phyloP scores from a whole-genome alignment of 2,329 filamentous ascomycete species.

The Aspergillus brunneoviolaceus region DNA sequence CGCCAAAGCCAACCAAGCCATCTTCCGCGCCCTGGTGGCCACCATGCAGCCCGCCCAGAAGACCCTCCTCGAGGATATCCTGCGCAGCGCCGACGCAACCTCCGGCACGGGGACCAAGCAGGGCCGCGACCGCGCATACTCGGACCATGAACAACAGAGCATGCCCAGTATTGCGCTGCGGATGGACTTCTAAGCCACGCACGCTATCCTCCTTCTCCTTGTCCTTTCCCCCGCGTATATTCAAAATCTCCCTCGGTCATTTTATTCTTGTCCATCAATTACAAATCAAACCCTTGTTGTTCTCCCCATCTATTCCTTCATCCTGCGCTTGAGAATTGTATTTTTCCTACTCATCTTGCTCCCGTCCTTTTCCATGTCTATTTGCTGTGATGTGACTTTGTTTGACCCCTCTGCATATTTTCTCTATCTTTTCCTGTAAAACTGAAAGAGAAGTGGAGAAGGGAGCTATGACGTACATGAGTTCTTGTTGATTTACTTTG shows the following conservation, averaged over 20 bases:
- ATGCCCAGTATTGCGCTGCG: constrained; percentile 86
- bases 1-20: constrained; percentile 68
- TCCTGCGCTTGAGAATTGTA: not conserved
- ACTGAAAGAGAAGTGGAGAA: not conserved
- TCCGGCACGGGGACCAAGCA: constrained; percentile 31
- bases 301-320: not conserved
- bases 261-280: not conserved
- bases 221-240: not conserved
- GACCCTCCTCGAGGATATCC: constrained; percentile 75
- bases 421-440: not conserved
- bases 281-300: not conserved
- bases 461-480: not conserved
- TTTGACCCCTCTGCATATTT: not conserved
- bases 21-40: constrained; percentile 73
- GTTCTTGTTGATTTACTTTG: not conserved
- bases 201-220: not conserved
- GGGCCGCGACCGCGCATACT: constrained; percentile 44
- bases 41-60: constrained; percentile 70
- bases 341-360: no score
- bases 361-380: not conserved
- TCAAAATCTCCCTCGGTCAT: not conserved
- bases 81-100: constrained; percentile 60
- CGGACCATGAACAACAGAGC: constrained; percentile 53
- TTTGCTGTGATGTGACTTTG: not conserved
- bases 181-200: constrained; percentile 72